Evolutionary conservation across 495 filamentous ascomycete genomes (phyloP), one percentile per base, ranked within the genome.

Genomic region (Cenococcum geophilum): DNA sequence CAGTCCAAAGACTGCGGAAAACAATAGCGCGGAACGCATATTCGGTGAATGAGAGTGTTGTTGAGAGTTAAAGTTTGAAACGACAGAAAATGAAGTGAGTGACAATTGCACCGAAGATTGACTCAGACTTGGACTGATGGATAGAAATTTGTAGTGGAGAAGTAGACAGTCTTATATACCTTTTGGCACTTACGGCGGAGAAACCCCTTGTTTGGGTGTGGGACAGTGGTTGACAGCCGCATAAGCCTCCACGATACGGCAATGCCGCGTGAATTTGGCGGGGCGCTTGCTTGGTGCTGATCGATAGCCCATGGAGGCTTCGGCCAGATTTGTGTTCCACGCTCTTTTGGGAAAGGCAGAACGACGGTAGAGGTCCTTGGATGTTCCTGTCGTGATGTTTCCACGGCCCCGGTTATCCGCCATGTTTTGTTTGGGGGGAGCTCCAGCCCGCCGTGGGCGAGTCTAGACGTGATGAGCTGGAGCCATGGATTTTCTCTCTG

Each of bases 11-110:
- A 72, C 60, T 51, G 66, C 63, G 21, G 63, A 58, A 16, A 68
- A 20, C 18, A 69, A 52, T 43, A 65, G 23, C 43, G 57, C 40
- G 9, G 62, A 58, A 48, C 60, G 62, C 69, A 72, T 72, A 16
- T 51, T 66, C 4, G 21, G 2, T 25, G 12, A 34, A 53, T 23
- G 27, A 53, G 18, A 4, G 40, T 40, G 40, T 45, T 16, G 2
- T 16, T 18, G 18, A 14, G 11, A 4, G 18, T 18, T 1, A 45
- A 45, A 23, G 49, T 21, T 21, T 34, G 49, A 16, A 53, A 53
- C 3, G 49, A 53, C 11, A 23, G 14, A 23, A 23, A n/a, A 34
- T 16, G 4, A 53, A 53, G 49, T 23, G 49, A 53, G 40, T 45
- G 40, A 45, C 40, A 18, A 14, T 45, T 14, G 40, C 18, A 45